Evolutionary conservation across 192 early-diverging fungal species (phyloP).

Genomic region (Phycomyces blakesleeanus): DNA sequence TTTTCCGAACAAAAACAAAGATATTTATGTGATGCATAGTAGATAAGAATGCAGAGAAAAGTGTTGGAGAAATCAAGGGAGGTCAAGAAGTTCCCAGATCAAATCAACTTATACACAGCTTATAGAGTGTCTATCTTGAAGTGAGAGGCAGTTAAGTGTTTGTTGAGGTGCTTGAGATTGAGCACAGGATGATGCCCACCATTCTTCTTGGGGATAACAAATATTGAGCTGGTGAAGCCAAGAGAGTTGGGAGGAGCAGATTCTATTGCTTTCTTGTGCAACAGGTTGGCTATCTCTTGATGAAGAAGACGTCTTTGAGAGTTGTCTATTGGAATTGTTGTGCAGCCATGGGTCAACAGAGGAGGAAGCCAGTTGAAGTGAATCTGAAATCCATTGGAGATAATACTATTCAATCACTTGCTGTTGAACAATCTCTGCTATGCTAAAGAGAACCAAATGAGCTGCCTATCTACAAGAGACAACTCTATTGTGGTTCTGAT

Average conservation of each 20-base stretch:
- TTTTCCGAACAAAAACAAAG: slow-evolving; percentile 31
- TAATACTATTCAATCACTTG: slow-evolving; percentile 10
- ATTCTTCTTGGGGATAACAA: slow-evolving; percentile 30
- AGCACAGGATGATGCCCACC: slow-evolving; percentile 27
- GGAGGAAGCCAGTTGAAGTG: slow-evolving; percentile 18
- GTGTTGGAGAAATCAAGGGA: slow-evolving; percentile 38
- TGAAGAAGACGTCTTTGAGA: slow-evolving; percentile 8
- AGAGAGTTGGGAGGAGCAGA: not conserved
- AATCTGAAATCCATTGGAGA: slow-evolving; percentile 16
- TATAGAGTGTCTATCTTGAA: slow-evolving; percentile 36
- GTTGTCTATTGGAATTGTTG: slow-evolving; percentile 9
- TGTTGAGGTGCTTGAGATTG: slow-evolving; percentile 11
- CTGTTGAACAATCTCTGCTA: slow-evolving; percentile 17
- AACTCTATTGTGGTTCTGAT: not conserved
- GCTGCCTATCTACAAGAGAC: slow-evolving; percentile 14
- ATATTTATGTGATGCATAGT: slow-evolving; percentile 17
- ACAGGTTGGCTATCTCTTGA: slow-evolving; percentile 23
- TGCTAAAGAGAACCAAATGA: slow-evolving; percentile 18
- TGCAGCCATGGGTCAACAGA: not conserved
- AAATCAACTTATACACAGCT: slow-evolving; percentile 14
- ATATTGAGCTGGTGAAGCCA: slow-evolving; percentile 30
- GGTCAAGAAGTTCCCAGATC: slow-evolving; percentile 20
- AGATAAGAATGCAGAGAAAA: slow-evolving; percentile 32
- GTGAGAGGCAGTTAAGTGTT: slow-evolving; percentile 1
- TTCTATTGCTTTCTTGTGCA: slow-evolving; percentile 30